Percentiles rank a stretch among this genome's conserved stretches.
Conservation (phyloP, 345 rosid species). For the Eucalyptus grandis region DNA sequence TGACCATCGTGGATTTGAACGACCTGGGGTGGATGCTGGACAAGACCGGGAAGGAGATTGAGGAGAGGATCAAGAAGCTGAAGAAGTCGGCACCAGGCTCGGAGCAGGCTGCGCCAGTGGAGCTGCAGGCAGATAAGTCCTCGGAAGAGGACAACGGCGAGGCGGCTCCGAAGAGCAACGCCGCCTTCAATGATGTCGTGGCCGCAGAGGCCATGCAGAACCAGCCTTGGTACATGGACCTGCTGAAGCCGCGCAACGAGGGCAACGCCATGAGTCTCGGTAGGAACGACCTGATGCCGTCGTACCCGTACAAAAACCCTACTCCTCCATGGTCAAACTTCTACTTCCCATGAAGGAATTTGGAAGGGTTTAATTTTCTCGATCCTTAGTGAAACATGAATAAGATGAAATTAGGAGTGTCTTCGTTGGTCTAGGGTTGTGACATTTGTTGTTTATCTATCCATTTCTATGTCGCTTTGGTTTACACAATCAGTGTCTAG, state of each 20-base stretch:
- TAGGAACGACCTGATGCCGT: not conserved
- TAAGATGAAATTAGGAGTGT: not conserved
- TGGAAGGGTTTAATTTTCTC: not conserved
- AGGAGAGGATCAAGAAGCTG: not conserved
- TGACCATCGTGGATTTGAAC: not conserved
- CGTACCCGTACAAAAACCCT: not conserved
- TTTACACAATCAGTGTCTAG: not conserved
- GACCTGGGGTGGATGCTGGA: not conserved
- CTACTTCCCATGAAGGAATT: not conserved
- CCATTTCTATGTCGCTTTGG: not conserved
- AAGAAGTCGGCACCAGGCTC: not conserved
- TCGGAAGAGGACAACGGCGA: not conserved
- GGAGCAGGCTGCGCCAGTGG: not conserved
- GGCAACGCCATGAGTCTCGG: not conserved
- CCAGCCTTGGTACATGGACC: not conserved
- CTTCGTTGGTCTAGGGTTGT: not conserved
- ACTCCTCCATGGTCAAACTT: not conserved
- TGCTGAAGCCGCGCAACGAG: not conserved
- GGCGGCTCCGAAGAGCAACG: not conserved
- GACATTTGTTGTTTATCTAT: not conserved
- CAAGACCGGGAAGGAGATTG: not conserved
- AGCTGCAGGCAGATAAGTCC: not conserved
- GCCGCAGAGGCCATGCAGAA: not conserved
- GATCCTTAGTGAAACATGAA: not conserved
- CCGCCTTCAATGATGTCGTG: not conserved